Evolutionary conservation across 2,329 filamentous ascomycete species (phyloP), one percentile per base, ranked within the genome.

Genomic region (Fusarium multiceps): DNA sequence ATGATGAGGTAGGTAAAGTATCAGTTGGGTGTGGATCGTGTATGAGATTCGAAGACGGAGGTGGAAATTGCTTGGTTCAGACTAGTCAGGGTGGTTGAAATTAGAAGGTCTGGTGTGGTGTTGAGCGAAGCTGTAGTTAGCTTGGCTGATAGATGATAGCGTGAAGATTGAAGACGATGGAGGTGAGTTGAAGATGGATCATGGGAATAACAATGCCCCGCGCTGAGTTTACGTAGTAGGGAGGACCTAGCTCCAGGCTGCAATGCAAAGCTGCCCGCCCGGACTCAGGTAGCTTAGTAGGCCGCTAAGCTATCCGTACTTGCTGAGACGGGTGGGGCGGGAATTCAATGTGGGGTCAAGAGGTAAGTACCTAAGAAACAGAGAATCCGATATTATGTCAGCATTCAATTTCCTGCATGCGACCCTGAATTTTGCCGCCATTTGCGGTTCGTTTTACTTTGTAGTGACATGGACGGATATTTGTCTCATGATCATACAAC

Each of bases 1-100:
- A 90, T 90, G 55, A 49, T 80, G 74, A 46, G 59, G 43, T 55
- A 48, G 28, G 45, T 34, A 32, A 27, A 34, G 54, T 48, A 14
- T 28, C 13, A 25, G 30, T 18, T 20, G 21, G 30, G 16, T 40
- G 30, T 28, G 56, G 23, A 45, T 32, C 14, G 23, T 13, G 56
- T 14, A 12, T 13, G 20, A 37, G 53, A 42, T 18, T 57, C 43
- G 21, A 45, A 45, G 30, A 37, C 20, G 23, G 37, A 18, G 14
- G 43, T 18, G 42, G 47, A 57, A 47, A 46, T 46, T 63, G 18
- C 7, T 27, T 30, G 32, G 12, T 23, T 12, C n/a, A 16, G 21
- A 10, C 47, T 37, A 60, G n/a, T 46, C 46, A 41, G 28, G 46
- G 28, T 37, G 51, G 40, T 30, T 54, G 48, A 23, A 41, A 49